Base-by-base conservation (phyloP, 202 grass and related monocot species). In the Panicum virgatum region DNA sequence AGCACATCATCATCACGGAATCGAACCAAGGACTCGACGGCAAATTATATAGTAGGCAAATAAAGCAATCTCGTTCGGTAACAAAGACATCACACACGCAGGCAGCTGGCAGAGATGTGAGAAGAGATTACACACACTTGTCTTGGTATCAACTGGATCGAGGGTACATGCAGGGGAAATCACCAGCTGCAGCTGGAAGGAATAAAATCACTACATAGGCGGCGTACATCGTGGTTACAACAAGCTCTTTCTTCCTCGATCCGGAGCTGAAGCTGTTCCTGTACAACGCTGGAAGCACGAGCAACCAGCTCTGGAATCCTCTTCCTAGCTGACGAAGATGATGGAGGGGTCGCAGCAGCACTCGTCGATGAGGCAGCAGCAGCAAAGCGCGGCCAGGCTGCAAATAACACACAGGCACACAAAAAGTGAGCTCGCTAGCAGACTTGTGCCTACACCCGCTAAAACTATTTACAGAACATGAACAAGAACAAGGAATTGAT, bases 301-400 rank as follows among this genome's bases (percentile, higher is more conserved):
- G 29, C 12, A 14, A 0, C n/a, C 7, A 2, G 1, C 14, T 7
- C 6, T 18, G 4, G 32, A 15, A 34, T 34, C 12, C 44, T 78
- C n/a, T n/a, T 20, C 43, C 14, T 84, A 94, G 82, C 53, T 85
- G 62, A 94, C 30, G 72, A 92, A 97, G 56, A 97, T 88, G 16
- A 97, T 36, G 8, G 94, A 92, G 0, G 94, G 94, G 75, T 97
- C 94, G 42, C 94, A 97, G 81, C 94, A 97, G 74, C 94, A 97
- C 89, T 97, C 94, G 58, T 97, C 94, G 59, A 97, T 70, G 19
- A 97, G 39, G 83, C 88, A 97, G 86, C 94, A 97, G 69, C 94
- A 97, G 75, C 94, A 97, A 3, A 97, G 84, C 65, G 92, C 94
- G 46, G 94, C 94, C 62, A 97, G 80, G 34, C 94, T 94, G 86